Evolutionary conservation across 208 protist genomes (phyloP).

Genomic region (Crithidia mellificae): DNA sequence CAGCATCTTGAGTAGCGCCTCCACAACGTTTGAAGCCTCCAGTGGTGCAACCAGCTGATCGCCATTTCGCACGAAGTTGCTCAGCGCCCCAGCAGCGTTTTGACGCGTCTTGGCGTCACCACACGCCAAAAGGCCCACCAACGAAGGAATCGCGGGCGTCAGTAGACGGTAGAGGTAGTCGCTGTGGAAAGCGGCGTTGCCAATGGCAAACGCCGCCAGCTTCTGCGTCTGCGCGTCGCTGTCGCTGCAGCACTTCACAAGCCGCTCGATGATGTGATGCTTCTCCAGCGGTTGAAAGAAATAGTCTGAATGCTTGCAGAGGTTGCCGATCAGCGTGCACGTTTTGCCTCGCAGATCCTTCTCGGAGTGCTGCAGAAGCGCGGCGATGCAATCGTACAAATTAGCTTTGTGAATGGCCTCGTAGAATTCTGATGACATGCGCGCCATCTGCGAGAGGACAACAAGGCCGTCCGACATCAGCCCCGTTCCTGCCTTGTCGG

Average conservation of each 20-base stretch:
- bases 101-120: conserved; percentile 93
- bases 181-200: conserved; percentile 95
- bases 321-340: conserved; percentile 95
- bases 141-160: conserved; percentile 64
- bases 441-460: conserved; percentile 91
- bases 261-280: conserved; percentile 60
- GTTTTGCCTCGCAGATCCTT: conserved; percentile 86
- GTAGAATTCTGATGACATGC: conserved; percentile 88
- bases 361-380: conserved; percentile 74
- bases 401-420: conserved; percentile 78
- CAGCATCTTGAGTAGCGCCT: conserved; percentile 78
- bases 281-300: conserved; percentile 89
- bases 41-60: conserved; percentile 64
- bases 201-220: conserved; percentile 95
- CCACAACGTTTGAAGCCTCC: conserved; percentile 65
- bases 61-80: conserved; percentile 95
- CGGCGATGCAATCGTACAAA: conserved; percentile 68
- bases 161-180: conserved; percentile 85
- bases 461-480: conserved; percentile 88
- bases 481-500: conserved; percentile 60
- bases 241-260: conserved; percentile 88
- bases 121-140: conserved; percentile 78
- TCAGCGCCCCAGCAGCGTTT: conserved; percentile 93
- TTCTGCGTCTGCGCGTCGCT: conserved; percentile 89
- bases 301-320: conserved; percentile 93